These are phyloP conservation scores for Colletotrichum sp. DNA, from an alignment of 2,329 filamentous ascomycete species.

Conservation along the genomic window DNA sequence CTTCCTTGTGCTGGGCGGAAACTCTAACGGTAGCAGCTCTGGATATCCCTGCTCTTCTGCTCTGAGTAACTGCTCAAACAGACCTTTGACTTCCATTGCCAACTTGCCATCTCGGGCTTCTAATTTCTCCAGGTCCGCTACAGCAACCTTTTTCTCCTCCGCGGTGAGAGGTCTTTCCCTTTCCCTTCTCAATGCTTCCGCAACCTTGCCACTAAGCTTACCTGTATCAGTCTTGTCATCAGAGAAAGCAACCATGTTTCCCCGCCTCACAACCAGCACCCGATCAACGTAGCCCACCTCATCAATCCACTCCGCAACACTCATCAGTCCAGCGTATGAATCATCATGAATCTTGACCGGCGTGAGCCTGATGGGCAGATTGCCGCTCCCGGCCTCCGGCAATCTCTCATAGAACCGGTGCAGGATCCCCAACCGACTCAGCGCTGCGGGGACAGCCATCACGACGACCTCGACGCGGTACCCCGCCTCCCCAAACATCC, in stretches of 20 bases:
- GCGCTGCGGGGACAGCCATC: constrained; percentile 45
- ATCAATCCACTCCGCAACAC: constrained; percentile 43
- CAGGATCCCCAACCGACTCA: constrained; percentile 48
- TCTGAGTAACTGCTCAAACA: constrained; percentile 28
- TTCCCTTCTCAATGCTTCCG: constrained; percentile 29
- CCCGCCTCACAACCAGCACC: constrained; percentile 44
- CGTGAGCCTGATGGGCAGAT: constrained; percentile 45
- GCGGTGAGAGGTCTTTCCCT: constrained; percentile 30
- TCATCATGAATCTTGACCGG: constrained; percentile 50
- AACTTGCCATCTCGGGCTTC: constrained; percentile 24
- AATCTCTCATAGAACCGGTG: constrained; percentile 40
- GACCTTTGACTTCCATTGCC: constrained; percentile 26
- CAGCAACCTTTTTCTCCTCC: constrained; percentile 28
- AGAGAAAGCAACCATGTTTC: constrained; percentile 38
- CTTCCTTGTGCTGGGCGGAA: background rate
- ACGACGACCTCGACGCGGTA: constrained; percentile 46
- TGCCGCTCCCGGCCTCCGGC: constrained; percentile 37
- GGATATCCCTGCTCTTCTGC: constrained; percentile 6
- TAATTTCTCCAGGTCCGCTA: constrained; percentile 29
- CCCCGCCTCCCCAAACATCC: constrained; percentile 33
- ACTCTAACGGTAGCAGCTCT: constrained; percentile 24
- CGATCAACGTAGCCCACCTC: constrained; percentile 31
- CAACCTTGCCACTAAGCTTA: constrained; percentile 16
- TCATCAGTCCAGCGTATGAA: constrained; percentile 43
- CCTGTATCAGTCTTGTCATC: background rate